A percentile compares a stretch with the other conserved stretches of the same genome.
These are phyloP conservation scores for Zea mays DNA, from an alignment of 176 grass and related monocot genomes.

Conservation along the genomic window DNA sequence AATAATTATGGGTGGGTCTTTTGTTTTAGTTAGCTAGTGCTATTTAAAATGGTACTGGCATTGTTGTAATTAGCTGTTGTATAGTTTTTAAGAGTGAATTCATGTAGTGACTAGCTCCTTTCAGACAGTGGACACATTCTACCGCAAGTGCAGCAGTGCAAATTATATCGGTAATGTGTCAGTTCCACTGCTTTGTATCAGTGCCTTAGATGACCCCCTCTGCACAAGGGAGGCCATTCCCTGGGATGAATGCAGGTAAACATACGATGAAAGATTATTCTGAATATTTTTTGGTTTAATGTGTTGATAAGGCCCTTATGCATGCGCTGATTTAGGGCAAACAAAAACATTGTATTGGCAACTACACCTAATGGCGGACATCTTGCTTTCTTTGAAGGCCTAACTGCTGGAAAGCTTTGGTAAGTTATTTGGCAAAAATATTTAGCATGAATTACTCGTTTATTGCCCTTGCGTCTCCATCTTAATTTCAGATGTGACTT, in stretches of 20 bases:
- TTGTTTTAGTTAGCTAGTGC: constrained; percentile 13
- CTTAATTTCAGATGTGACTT: background rate
- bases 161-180: constrained; percentile 63
- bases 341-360: constrained; percentile 91
- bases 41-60: background rate
- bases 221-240: constrained; percentile 97
- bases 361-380: constrained; percentile 86
- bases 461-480: background rate
- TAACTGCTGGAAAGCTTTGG: constrained; percentile 75
- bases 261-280: background rate
- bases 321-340: constrained; percentile 59
- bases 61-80: constrained; percentile 6
- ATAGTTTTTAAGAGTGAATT: background rate
- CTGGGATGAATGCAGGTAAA: constrained; percentile 92
- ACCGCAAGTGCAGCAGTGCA: constrained; percentile 84
- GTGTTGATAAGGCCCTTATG: constrained; percentile 8
- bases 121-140: constrained; percentile 98
- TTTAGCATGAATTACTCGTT: background rate
- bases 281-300: constrained; percentile 17
- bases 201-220: constrained; percentile 92
- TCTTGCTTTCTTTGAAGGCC: constrained; percentile 83
- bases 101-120: constrained; percentile 31
- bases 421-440: constrained; percentile 37
- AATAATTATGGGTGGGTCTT: constrained; percentile 1
- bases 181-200: constrained; percentile 85